A percentile compares a stretch with the other conserved stretches of the same genome.
Evolutionary conservation across 306 rosid species (phyloP).

Genomic region (Senna tora): DNA sequence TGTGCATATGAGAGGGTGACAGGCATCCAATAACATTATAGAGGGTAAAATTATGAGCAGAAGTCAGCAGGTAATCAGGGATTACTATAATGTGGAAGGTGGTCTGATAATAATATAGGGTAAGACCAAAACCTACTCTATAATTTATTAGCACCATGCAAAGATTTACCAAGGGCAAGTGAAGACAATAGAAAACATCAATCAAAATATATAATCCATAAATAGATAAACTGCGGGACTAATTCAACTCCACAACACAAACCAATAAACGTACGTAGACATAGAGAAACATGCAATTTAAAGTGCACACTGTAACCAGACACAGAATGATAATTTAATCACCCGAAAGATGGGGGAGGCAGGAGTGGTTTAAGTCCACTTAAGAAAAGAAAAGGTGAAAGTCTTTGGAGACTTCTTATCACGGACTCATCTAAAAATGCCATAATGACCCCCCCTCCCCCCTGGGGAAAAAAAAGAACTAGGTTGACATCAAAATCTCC

Average conservation of each 20-base stretch:
- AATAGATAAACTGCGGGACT: conserved; percentile 2
- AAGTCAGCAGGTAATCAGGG: neutral
- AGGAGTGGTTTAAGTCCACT: neutral
- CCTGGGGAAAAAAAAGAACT: conserved; percentile 5
- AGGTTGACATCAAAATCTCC: conserved; percentile 8
- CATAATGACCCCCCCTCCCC: too few species aligned
- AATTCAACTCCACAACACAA: neutral
- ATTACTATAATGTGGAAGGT: neutral
- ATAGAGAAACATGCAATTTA: neutral
- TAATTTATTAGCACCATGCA: neutral
- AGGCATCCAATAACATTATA: neutral
- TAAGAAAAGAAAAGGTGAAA: neutral
- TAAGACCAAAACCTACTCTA: neutral
- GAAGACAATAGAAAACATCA: neutral
- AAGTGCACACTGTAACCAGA: conserved; percentile 5
- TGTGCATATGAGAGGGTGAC: neutral
- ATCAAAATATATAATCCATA: conserved; percentile 17
- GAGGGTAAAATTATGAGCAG: neutral
- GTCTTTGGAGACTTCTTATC: neutral
- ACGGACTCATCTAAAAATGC: neutral
- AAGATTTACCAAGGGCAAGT: neutral
- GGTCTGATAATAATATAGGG: neutral
- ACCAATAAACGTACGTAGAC: neutral
- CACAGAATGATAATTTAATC: conserved; percentile 12
- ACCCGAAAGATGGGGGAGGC: too few species aligned